A percentile compares a stretch with the other conserved stretches of the same genome.
Conservation (phyloP, 2,329 filamentous ascomycete genomes). For the Drechslera avenae region DNA sequence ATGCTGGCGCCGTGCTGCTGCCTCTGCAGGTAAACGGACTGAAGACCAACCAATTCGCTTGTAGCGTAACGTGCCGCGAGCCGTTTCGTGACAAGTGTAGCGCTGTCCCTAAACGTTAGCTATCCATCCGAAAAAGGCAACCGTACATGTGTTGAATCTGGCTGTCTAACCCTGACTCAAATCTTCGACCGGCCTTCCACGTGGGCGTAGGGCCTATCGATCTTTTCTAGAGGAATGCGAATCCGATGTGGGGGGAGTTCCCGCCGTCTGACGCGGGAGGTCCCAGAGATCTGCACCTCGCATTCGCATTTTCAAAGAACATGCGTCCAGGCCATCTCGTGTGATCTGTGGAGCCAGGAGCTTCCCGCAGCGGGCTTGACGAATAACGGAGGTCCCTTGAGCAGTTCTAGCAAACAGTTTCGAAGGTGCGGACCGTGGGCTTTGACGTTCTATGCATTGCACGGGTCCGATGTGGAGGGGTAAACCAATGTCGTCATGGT, state of each 20-base stretch:
- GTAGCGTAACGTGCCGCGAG: slow-evolving; percentile 9
- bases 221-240: neutral
- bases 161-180: neutral
- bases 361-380: neutral
- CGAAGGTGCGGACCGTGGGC: neutral
- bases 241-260: slow-evolving; percentile 5
- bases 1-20: neutral
- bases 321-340: slow-evolving; percentile 1
- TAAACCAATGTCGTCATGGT: slow-evolving; percentile 12
- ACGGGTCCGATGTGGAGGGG: neutral
- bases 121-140: neutral
- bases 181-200: neutral
- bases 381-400: neutral
- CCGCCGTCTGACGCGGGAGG: slow-evolving; percentile 11
- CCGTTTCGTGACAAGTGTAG: slow-evolving; percentile 7
- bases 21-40: neutral
- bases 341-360: neutral
- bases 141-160: neutral
- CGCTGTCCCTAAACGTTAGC: neutral
- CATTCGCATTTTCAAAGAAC: slow-evolving; percentile 1
- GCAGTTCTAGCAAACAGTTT: neutral
- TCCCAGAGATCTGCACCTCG: slow-evolving; percentile 10
- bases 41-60: neutral
- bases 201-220: neutral
- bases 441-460: neutral